Base-by-base conservation (phyloP, 345 rosid genomes). In the Salix koriyanagi region DNA sequence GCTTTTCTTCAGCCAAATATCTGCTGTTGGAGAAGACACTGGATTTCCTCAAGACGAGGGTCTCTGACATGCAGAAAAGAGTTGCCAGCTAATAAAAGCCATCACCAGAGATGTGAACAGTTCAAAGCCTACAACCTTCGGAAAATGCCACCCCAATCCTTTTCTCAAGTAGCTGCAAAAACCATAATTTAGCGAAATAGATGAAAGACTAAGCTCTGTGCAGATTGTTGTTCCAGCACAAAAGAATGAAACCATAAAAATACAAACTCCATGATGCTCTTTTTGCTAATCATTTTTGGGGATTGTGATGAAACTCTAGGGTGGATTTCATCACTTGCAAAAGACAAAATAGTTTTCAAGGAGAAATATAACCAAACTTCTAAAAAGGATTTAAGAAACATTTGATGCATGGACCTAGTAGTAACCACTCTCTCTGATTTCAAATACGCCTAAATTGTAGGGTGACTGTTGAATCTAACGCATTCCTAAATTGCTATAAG, bases 81-180 rank as follows among this genome's bases (percentile, higher is more conserved):
- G 92, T 83, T 95, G 97, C 90, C 96, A 93, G 72, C 97, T 95
- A 77, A 91, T 82, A 76, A 95, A 89, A 65, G 97, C 97, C 97
- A 90, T 87, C 50, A 86, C 83, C 77, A 95, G 80, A 70, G 97
- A 95, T 56, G 96, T 89, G 79, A 85, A 79, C n/a, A 95, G 78
- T 82, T 93, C 98, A 73, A 96, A 93, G 77, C 97, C 96, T 6
- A 96, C 96, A 48, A 96, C 92, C 87, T 90, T 83, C 1, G 97
- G 94, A 54, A 96, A 87, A 79, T 91, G 96, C 98, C 99, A 95
- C 21, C 97, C 98, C 88, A 91, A 58, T 60, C 91, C 93, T 84
- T 91, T 88, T 82, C 87, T 88, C 87, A 91, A 80, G 79, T 96
- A 93, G 88, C 96, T 96, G 91, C 87, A 76, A 68, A 62, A 70